Evolutionary conservation across 2,329 filamentous ascomycete species (phyloP).

Genomic region (Orbilia oligospora): DNA sequence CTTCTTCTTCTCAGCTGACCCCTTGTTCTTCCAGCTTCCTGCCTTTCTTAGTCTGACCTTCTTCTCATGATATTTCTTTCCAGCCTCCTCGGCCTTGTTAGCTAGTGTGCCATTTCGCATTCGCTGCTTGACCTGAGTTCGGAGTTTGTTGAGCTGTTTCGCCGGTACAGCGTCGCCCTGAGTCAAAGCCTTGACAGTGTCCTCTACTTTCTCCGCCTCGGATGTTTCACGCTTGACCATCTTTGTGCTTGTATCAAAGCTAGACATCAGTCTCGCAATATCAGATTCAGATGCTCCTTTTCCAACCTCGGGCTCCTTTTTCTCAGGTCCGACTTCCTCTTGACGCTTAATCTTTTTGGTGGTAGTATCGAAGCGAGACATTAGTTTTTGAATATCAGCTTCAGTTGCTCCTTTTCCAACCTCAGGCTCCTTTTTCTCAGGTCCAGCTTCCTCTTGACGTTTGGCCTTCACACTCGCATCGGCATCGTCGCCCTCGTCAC

Average conservation of each 20-base stretch:
- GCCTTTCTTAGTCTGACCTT: conserved; percentile 1
- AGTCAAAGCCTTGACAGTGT: conserved; percentile 17
- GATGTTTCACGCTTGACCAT: not conserved
- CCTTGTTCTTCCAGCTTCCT: not conserved
- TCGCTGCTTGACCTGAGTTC: not conserved
- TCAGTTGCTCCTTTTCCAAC: conserved; percentile 8
- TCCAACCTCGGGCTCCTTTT: not conserved
- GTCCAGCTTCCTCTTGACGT: not conserved
- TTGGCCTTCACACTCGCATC: not conserved
- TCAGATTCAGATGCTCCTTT: conserved; percentile 12
- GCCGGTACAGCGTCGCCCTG: conserved; percentile 28
- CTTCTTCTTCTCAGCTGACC: not conserved
- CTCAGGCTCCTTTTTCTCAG: not conserved
- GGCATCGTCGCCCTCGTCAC: not conserved
- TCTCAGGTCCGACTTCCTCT: not conserved
- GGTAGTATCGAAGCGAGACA: not conserved
- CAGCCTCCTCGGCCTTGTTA: not conserved
- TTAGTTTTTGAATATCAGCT: not conserved
- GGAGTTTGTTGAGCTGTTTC: not conserved
- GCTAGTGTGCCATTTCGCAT: not conserved
- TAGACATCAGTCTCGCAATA: conserved; percentile 1
- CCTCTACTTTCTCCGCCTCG: not conserved
- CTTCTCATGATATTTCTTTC: not conserved
- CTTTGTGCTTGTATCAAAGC: not conserved
- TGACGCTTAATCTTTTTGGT: not conserved